Conservation (phyloP, 805 yeast species). For the Yarrowia sp. region DNA sequence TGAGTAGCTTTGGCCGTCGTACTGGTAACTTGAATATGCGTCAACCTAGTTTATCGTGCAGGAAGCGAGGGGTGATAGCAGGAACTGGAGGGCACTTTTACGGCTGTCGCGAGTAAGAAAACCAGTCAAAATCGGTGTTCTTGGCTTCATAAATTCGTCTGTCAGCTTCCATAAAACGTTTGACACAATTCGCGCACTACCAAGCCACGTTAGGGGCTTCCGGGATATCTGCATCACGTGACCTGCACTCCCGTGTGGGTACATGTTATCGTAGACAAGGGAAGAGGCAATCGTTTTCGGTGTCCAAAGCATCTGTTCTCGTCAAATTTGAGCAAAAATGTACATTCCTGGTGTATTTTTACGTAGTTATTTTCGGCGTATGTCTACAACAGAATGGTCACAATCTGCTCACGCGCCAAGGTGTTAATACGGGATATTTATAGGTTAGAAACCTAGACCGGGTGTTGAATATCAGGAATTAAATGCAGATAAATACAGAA, state of each 20-base stretch:
- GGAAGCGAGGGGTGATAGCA: conserved; percentile 25
- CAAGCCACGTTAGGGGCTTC: background rate
- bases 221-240: background rate
- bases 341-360: no score
- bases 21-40: background rate
- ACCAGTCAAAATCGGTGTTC: no score
- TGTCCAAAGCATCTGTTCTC: background rate
- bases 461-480: no score
- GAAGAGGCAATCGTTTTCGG: background rate
- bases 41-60: conserved; percentile 24
- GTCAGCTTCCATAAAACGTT: no score
- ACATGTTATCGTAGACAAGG: conserved; percentile 1
- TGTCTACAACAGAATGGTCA: background rate
- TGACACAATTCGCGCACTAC: background rate
- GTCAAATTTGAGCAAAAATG: no score
- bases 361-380: background rate
- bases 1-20: conserved; percentile 1
- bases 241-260: background rate
- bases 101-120: no score
- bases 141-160: no score
- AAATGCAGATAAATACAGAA: no score
- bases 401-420: background rate
- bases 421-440: background rate
- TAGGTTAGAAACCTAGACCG: background rate
- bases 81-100: background rate